Evolutionary conservation across 805 yeast species (phyloP).

Genomic region (Starmerella riodocensis): DNA sequence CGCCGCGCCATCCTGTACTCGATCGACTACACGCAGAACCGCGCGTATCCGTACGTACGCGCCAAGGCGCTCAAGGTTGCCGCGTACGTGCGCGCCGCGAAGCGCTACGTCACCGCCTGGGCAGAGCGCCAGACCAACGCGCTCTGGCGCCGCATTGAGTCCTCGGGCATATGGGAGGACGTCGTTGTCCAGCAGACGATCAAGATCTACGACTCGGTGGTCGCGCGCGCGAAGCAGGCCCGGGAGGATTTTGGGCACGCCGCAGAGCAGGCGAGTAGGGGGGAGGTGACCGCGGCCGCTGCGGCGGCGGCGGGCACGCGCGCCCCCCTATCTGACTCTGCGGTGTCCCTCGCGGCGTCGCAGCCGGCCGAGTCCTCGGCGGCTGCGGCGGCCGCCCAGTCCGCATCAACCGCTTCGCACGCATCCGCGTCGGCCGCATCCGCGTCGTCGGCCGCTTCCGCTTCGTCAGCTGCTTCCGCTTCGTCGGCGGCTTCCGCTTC

Average conservation of each 20-base stretch:
- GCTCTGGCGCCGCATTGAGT: slow-evolving; percentile 2
- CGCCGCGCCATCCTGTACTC: no score
- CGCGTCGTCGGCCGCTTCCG: background rate
- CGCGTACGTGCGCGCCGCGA: no score
- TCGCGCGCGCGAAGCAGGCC: background rate
- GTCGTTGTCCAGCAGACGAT: slow-evolving; percentile 6
- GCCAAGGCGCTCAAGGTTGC: no score
- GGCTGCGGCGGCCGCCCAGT: background rate
- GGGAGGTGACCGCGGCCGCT: background rate
- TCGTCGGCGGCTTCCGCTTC: slow-evolving; percentile 4
- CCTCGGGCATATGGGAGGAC: background rate
- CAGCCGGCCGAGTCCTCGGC: background rate
- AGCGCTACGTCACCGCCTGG: no score
- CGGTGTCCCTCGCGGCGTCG: background rate
- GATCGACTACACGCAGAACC: no score
- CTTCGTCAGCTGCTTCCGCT: background rate
- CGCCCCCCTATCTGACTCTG: background rate
- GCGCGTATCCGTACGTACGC: no score
- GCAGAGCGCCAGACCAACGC: background rate
- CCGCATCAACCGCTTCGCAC: background rate
- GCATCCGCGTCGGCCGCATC: background rate
- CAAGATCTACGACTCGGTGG: slow-evolving; percentile 7
- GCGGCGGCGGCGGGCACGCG: background rate
- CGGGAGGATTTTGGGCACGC: background rate
- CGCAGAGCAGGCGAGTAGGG: no score